Conservation (phyloP, 108 stramenopile genomes). For the Cafeteria roenbergensis region DNA sequence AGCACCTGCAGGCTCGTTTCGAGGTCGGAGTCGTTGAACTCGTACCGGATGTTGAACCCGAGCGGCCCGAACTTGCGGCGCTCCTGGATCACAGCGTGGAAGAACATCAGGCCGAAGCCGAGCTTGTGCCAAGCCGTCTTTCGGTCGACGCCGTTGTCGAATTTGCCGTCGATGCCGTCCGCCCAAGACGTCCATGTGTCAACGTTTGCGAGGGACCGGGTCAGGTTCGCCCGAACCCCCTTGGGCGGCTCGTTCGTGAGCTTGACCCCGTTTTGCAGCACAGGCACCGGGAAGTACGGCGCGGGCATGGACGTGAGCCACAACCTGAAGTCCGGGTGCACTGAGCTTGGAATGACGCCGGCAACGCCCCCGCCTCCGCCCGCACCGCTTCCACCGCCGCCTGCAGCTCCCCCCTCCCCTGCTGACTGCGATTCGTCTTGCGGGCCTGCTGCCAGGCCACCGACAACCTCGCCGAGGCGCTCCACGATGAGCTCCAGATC, state of each 20-base stretch:
- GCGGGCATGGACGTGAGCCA: conserved; percentile 47
- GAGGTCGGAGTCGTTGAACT: conserved; percentile 52
- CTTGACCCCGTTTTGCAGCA: conserved; percentile 43
- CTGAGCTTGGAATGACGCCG: no score
- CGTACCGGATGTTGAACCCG: conserved; percentile 56
- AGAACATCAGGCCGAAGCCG: conserved; percentile 39
- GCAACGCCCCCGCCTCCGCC: no score
- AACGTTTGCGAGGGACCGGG: conserved; percentile 38
- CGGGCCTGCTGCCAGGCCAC: no score
- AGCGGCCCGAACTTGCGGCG: conserved; percentile 53
- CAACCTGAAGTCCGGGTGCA: conserved; percentile 42
- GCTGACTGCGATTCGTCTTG: no score
- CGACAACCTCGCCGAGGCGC: conserved; percentile 25
- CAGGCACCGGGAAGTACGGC: conserved; percentile 41
- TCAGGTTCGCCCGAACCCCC: conserved; percentile 32
- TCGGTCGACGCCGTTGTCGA: not conserved
- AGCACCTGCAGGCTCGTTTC: conserved; percentile 43
- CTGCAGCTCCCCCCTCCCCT: no score
- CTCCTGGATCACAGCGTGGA: conserved; percentile 55
- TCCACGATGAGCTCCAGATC: conserved; percentile 32
- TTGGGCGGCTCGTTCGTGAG: conserved; percentile 42
- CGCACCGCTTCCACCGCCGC: no score
- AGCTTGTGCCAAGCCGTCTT: conserved; percentile 37
- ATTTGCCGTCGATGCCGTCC: conserved; percentile 8
- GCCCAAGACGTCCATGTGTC: conserved; percentile 39